Conservation (phyloP, 2,329 filamentous ascomycete genomes). For the Dothideomycetes sp. region DNA sequence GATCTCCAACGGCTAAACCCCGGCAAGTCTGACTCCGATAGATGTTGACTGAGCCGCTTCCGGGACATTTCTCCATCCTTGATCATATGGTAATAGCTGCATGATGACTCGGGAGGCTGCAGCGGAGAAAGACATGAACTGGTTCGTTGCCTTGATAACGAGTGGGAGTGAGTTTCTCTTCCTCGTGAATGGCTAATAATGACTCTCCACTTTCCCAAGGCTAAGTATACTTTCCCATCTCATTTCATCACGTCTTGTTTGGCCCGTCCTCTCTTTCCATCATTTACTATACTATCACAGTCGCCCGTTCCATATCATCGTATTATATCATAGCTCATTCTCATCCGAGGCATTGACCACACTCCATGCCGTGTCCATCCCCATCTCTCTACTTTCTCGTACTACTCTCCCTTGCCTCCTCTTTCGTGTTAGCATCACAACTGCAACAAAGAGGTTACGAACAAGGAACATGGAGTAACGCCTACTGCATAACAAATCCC, state of each 20-base stretch:
- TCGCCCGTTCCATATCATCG: too few species aligned
- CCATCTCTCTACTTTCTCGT: background rate
- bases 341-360: too few species aligned
- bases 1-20: slow-evolving; percentile 5
- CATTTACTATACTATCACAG: too few species aligned
- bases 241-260: background rate
- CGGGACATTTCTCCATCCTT: slow-evolving; percentile 10
- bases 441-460: background rate
- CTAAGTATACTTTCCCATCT: background rate
- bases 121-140: too few species aligned
- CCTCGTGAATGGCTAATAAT: too few species aligned
- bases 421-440: background rate
- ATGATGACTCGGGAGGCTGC: slow-evolving; percentile 8
- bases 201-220: background rate
- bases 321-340: too few species aligned
- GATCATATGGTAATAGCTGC: slow-evolving; percentile 4
- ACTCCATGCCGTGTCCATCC: too few species aligned
- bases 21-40: too few species aligned
- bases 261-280: background rate
- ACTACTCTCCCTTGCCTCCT: background rate
- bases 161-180: too few species aligned
- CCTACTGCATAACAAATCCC: slow-evolving; percentile 4
- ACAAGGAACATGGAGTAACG: slow-evolving; percentile 6
- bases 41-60: too few species aligned
- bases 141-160: too few species aligned